Percentiles rank a stretch among this genome's conserved stretches.
phyloP scores from a whole-genome alignment of 352 stramenopile species.

The Phytophthora cactorum region DNA sequence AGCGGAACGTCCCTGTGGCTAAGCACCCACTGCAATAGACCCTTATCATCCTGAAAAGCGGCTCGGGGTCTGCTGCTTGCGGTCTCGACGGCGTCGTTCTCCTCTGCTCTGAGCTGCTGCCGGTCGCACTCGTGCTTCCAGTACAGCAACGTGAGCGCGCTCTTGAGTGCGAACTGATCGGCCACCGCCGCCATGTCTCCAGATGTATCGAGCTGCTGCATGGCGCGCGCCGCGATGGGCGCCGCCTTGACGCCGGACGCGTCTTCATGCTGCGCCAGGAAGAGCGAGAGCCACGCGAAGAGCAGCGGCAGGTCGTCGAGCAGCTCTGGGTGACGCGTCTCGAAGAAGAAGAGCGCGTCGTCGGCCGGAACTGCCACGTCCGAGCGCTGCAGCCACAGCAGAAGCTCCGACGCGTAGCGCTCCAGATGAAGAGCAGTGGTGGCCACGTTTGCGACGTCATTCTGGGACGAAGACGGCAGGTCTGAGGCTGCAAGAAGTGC shows the following conservation, averaged over 20 bases:
- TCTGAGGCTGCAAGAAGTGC: constrained; percentile 28
- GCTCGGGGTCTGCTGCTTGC: constrained; percentile 8
- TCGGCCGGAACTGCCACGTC: constrained; percentile 43
- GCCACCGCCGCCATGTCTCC: constrained; percentile 44
- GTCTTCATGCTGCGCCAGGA: constrained; percentile 47
- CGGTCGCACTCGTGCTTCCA: constrained; percentile 59
- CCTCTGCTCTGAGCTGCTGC: constrained; percentile 22
- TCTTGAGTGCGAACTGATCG: constrained; percentile 60
- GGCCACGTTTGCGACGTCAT: constrained; percentile 18
- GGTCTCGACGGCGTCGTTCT: background rate
- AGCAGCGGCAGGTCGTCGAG: constrained; percentile 50
- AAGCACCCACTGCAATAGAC: constrained; percentile 65
- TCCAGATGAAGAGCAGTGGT: constrained; percentile 46
- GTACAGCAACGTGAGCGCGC: constrained; percentile 62
- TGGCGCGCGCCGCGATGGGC: constrained; percentile 17
- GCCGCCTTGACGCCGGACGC: constrained; percentile 14
- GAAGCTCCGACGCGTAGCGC: constrained; percentile 54
- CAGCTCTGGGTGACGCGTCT: constrained; percentile 64
- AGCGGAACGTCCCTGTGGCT: constrained; percentile 48
- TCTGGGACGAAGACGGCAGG: constrained; percentile 27
- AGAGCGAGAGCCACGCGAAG: constrained; percentile 71
- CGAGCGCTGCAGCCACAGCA: constrained; percentile 55
- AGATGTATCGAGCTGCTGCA: constrained; percentile 30
- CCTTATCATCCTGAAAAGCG: constrained; percentile 36
- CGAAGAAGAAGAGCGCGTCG: constrained; percentile 73